These are phyloP conservation scores for Penicillium riverlandense DNA, from an alignment of 495 filamentous ascomycete species.

Conservation along the genomic window DNA sequence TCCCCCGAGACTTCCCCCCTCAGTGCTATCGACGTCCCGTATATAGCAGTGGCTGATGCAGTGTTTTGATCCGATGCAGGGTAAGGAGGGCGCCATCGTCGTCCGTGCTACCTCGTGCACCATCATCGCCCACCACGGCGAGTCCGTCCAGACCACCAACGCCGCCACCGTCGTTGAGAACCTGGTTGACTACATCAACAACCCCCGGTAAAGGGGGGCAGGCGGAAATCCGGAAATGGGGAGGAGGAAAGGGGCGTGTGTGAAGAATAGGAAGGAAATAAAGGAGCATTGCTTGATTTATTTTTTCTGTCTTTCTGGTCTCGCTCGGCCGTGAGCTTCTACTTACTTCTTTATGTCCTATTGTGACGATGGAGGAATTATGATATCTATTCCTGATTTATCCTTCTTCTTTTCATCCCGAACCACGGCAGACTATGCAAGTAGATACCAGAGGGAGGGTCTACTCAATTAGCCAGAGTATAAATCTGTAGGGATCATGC, in stretches of 20 bases:
- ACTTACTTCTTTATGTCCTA: too few species aligned
- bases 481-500: too few species aligned
- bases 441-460: too few species aligned
- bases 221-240: constrained; percentile 4
- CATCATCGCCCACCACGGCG: constrained; percentile 78
- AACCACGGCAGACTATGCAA: too few species aligned
- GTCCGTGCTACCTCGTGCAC: constrained; percentile 80
- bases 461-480: too few species aligned
- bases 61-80: constrained; percentile 41
- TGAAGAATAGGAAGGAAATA: constrained; percentile 20
- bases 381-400: too few species aligned
- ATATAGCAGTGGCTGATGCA: neutral
- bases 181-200: constrained; percentile 39
- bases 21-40: neutral
- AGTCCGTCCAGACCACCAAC: constrained; percentile 50
- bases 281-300: constrained; percentile 13
- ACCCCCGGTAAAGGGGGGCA: constrained; percentile 15
- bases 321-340: neutral
- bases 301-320: neutral
- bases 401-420: too few species aligned
- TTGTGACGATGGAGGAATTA: too few species aligned
- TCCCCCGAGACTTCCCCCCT: neutral
- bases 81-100: constrained; percentile 70
- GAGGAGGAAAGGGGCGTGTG: constrained; percentile 10
- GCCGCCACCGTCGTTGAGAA: constrained; percentile 34